Evolutionary conservation across 1,284 basidiomycete genomes (phyloP).

Genomic region (Fomitopsis palustris): DNA sequence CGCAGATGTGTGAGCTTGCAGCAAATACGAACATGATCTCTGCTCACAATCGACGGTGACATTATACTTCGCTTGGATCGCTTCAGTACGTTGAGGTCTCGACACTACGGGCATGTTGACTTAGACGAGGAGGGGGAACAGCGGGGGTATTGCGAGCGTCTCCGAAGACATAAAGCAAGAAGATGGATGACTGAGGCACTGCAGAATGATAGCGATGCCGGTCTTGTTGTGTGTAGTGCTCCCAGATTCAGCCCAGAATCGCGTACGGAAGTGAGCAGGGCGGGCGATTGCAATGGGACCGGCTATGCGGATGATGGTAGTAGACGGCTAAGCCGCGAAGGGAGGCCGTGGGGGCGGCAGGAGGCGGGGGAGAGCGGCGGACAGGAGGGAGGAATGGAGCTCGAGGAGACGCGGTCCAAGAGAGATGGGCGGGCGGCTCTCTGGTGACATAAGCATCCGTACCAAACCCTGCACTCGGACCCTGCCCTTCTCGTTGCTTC

Average conservation of each 20-base stretch:
- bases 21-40: background rate
- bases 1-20: background rate
- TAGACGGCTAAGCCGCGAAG: background rate
- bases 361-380: background rate
- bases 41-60: constrained; percentile 74
- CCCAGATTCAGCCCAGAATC: background rate
- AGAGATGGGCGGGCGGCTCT: constrained; percentile 6
- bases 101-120: constrained; percentile 31
- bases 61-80: constrained; percentile 71
- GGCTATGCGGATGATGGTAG: background rate
- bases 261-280: background rate
- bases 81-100: constrained; percentile 45
- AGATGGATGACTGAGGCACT: background rate
- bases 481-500: constrained; percentile 1
- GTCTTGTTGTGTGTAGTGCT: background rate
- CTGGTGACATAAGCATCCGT: constrained; percentile 14
- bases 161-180: background rate
- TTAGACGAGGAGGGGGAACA: background rate
- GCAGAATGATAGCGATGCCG: background rate
- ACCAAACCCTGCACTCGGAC: background rate
- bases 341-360: background rate
- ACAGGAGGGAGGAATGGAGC: background rate
- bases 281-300: background rate
- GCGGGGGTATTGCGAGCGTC: background rate
- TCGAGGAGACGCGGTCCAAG: background rate